Evolutionary conservation across 2,329 filamentous ascomycete genomes (phyloP).

Genomic region (Hymenotorrendiella dingleyae): DNA sequence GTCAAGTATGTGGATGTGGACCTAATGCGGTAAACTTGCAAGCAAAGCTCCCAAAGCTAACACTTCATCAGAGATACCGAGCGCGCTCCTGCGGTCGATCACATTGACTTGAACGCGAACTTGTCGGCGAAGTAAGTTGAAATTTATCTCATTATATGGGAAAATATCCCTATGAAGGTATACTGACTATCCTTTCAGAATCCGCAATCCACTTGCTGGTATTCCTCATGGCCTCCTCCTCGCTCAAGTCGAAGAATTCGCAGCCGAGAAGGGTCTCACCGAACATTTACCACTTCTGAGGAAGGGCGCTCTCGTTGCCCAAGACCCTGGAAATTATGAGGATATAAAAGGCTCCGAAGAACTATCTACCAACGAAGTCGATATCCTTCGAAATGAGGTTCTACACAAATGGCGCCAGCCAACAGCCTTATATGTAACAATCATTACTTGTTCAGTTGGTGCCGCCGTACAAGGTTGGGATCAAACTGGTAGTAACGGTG

Average conservation of each 20-base stretch:
- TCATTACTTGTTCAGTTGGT: conserved; percentile 61
- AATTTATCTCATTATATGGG: neutral
- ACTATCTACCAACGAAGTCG: conserved; percentile 54
- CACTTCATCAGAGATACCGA: neutral
- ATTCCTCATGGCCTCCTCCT: conserved; percentile 46
- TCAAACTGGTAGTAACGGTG: conserved; percentile 42
- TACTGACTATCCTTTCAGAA: conserved; percentile 32
- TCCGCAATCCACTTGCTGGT: conserved; percentile 51
- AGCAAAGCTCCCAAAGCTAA: neutral
- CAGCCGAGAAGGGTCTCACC: conserved; percentile 49
- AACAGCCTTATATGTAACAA: conserved; percentile 57
- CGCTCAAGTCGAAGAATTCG: conserved; percentile 53
- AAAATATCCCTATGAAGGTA: neutral
- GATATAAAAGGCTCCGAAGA: conserved; percentile 50
- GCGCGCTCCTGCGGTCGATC: neutral
- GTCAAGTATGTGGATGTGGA: neutral
- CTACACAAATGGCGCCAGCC: conserved; percentile 65
- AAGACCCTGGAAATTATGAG: conserved; percentile 60
- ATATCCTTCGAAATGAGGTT: conserved; percentile 57
- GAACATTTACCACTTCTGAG: conserved; percentile 53
- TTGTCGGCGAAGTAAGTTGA: conserved; percentile 17
- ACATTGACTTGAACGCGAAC: conserved; percentile 22
- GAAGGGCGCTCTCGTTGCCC: conserved; percentile 69
- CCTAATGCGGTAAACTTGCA: neutral
- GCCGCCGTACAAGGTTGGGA: conserved; percentile 56